Evolutionary conservation across 2,329 filamentous ascomycete genomes (phyloP), one percentile per base, ranked within the genome.

Genomic region (Colletotrichum falcatum): DNA sequence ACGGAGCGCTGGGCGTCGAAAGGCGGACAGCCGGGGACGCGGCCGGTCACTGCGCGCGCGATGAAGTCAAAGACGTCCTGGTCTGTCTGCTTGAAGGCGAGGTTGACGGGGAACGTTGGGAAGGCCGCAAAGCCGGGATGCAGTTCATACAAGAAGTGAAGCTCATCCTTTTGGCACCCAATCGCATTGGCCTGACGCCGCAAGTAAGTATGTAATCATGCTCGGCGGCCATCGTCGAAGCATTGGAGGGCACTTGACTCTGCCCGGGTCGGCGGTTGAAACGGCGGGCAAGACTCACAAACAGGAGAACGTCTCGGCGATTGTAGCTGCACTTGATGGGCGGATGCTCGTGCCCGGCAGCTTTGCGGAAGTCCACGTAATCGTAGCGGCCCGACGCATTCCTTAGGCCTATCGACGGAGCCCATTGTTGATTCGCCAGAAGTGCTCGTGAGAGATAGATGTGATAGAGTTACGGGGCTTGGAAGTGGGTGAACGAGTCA

Each of bases 41-140:
- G 73, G 42, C 73, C 76, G 1, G 77, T 72, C 1, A 78, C 78
- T 35, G 78, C 79, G 30, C 79, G 79, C 8, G 78, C 75, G 73
- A 81, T 78, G 73, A 83, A 83, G 74, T 84, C 79, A 66, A 80
- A 81, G 51, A 84, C 81, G 72, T 84, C 83, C 66, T 83, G 81
- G 61, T 81, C 79, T 7, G 82, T 83, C 74, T 82, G 79, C 74
- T 85, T 85, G 76, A 83, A 84, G 46, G 78, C 77, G 5, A 84
- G 78, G 65, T 83, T 83, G 73, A 83, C 80, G 35, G 83, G 80
- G 66, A 84, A 85, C 0, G 83, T 85, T n/a, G 83, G 83, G 71
- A 85, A 85, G 8, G 76, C 77, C 20, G 83, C 79, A 56, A 85
- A 85, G 26, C 78, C 75, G 6, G 83, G 82, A 44, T 85, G 79